Base-by-base conservation (phyloP, 2,329 filamentous ascomycete genomes). In the Cytospora piceicola region DNA sequence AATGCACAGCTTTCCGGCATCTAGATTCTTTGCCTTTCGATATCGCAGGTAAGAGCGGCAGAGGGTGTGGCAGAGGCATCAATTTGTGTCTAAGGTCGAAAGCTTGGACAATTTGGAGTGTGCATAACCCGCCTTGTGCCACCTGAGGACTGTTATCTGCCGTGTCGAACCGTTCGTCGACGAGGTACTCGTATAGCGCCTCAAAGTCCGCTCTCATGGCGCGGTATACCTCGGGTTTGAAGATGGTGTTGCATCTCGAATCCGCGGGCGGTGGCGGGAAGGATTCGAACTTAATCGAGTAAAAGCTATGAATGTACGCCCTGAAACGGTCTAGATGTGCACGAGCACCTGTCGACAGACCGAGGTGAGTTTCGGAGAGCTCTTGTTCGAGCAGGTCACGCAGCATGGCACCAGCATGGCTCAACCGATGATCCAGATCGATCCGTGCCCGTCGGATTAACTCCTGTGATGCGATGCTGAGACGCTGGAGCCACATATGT, bases 241-340 rank as follows among this genome's bases (percentile, higher is more conserved):
- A 90, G 1, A 83, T 75, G 8, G 76, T 72, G 62, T 77, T 80
- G 39, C 17, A 58, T 24, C 77, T 75, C 1, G 72, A 68, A 49
- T 81, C 77, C 29, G 78, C 73, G 1, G 78, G 74, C 2, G 78
- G 78, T 0, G 91, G 90, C 0, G 92, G 91, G 76, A 90, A 94
- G 70, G 88, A 89, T 6, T 90, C 90, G 36, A 92, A 82, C 62
- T 88, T 88, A 0, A 83, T 81, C 1, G 86, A 80, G 72, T 93
- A 94, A 71, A 88, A 90, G 0, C 81, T 80, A 30, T 88, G 81
- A 1, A 95, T 75, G 69, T 92, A 91, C 11, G 85, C 83, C 56
- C 91, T 83, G 74, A 94, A 94, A 1, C 85, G 85, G 68, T 93
- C 88, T 0, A 94, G 82, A 71, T 95, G 91, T 3, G 84, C 81